These are phyloP conservation scores for Canavalia ensiformis DNA, from an alignment of 306 rosid genomes.

Conservation along the genomic window DNA sequence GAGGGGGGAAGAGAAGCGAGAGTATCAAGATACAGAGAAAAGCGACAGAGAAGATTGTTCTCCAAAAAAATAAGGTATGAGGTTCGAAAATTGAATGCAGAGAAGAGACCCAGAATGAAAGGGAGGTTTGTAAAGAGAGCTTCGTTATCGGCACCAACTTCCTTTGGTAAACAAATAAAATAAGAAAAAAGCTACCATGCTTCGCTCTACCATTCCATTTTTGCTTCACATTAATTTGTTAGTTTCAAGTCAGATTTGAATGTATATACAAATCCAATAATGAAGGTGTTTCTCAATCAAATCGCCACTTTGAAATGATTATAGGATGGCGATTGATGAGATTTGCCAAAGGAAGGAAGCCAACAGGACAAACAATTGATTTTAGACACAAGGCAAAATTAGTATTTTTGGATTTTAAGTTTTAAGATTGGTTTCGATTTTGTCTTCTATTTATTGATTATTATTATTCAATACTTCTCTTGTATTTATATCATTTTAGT, in stretches of 20 bases:
- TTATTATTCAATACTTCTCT: no score
- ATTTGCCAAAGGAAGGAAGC: background rate
- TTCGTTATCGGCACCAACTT: conserved; percentile 43
- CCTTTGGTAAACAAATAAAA: conserved; percentile 44
- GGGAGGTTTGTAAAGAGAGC: conserved; percentile 79
- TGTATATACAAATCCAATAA: background rate
- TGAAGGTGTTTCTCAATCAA: no score
- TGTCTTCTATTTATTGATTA: no score
- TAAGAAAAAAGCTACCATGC: background rate
- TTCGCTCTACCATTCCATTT: conserved; percentile 4
- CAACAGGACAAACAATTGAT: background rate
- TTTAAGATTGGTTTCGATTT: no score
- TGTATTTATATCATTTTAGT: no score
- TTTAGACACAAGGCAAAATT: background rate
- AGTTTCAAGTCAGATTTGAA: background rate
- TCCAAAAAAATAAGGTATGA: conserved; percentile 85
- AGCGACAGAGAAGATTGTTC: conserved; percentile 69
- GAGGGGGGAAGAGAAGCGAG: conserved; percentile 74
- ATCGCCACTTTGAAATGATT: background rate
- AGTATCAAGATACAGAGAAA: conserved; percentile 74
- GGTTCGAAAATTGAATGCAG: conserved; percentile 79
- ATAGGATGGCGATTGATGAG: background rate
- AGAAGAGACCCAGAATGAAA: conserved; percentile 85
- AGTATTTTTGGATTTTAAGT: no score
- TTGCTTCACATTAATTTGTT: background rate